A percentile compares a stretch with the other conserved stretches of the same genome.
Conservation (phyloP, 1,284 basidiomycete genomes). For the Heterobasidion irregulare region DNA sequence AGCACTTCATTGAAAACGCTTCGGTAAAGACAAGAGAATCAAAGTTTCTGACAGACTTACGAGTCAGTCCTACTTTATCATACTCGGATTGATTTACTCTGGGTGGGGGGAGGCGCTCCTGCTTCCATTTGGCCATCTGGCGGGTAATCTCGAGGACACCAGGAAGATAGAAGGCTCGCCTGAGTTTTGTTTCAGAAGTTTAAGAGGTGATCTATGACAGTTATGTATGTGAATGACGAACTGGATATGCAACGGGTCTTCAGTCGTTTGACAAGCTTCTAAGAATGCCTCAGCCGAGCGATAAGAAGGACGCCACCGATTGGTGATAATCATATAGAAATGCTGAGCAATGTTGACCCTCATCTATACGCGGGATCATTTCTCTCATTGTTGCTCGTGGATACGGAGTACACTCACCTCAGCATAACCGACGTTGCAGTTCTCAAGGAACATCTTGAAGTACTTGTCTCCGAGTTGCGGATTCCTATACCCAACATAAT, state of each 20-base stretch:
- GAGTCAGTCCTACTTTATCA: constrained; percentile 78
- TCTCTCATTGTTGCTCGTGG: not conserved
- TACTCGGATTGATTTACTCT: constrained; percentile 78
- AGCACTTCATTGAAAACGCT: constrained; percentile 40
- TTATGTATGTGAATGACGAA: constrained; percentile 17
- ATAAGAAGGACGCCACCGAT: constrained; percentile 74
- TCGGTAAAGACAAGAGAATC: constrained; percentile 8
- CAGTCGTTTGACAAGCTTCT: constrained; percentile 44
- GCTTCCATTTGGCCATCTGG: constrained; percentile 60
- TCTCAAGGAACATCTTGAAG: constrained; percentile 64
- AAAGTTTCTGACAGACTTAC: constrained; percentile 30
- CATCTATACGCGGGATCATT: constrained; percentile 37
- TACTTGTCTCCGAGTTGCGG: constrained; percentile 61
- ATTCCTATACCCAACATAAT: constrained; percentile 55
- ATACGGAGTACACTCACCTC: constrained; percentile 43
- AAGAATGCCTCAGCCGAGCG: constrained; percentile 60
- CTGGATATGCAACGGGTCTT: constrained; percentile 64
- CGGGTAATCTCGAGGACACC: constrained; percentile 47
- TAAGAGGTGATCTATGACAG: not conserved
- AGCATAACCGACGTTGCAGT: constrained; percentile 75
- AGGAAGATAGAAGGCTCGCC: constrained; percentile 48
- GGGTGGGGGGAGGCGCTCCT: constrained; percentile 77
- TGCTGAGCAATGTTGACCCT: constrained; percentile 65
- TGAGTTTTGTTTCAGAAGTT: constrained; percentile 17
- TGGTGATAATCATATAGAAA: constrained; percentile 52